phyloP scores from a whole-genome alignment of 768 basidiomycete species.

The Clavulina sp. region DNA sequence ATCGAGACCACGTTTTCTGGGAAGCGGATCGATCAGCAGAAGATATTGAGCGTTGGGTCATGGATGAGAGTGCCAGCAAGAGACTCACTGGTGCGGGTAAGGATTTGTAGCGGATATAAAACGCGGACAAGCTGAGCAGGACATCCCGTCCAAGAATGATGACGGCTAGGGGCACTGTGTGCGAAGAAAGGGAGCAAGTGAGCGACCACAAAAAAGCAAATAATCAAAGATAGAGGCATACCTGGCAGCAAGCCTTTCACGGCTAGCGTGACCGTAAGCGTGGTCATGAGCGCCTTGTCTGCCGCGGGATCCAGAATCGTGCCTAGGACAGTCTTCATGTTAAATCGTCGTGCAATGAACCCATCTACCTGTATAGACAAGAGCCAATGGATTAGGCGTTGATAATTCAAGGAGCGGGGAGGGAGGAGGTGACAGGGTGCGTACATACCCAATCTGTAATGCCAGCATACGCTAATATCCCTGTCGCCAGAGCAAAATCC shows the following conservation, averaged over 20 bases:
- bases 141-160: conserved; percentile 84
- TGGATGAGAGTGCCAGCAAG: neutral
- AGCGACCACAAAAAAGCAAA: neutral
- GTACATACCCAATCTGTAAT: conserved; percentile 68
- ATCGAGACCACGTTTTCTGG: conserved; percentile 80
- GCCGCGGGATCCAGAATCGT: conserved; percentile 94
- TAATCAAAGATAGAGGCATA: conserved; percentile 16
- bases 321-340: conserved; percentile 82
- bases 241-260: conserved; percentile 71
- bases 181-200: neutral
- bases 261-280: conserved; percentile 70
- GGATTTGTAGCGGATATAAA: conserved; percentile 84
- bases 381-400: conserved; percentile 2
- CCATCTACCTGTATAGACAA: conserved; percentile 57
- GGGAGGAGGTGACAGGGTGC: conserved; percentile 9
- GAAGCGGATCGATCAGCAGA: neutral
- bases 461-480: conserved; percentile 78
- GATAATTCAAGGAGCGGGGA: neutral
- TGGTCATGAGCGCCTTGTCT: conserved; percentile 92
- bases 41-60: conserved; percentile 2
- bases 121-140: conserved; percentile 68
- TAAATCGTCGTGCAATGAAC: conserved; percentile 68
- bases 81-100: conserved; percentile 64
- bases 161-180: conserved; percentile 61
- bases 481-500: conserved; percentile 64